A percentile compares a stretch with the other conserved stretches of the same genome.
Conservation (phyloP, 2,329 filamentous ascomycete species). For the Verticillium tricorpus region DNA sequence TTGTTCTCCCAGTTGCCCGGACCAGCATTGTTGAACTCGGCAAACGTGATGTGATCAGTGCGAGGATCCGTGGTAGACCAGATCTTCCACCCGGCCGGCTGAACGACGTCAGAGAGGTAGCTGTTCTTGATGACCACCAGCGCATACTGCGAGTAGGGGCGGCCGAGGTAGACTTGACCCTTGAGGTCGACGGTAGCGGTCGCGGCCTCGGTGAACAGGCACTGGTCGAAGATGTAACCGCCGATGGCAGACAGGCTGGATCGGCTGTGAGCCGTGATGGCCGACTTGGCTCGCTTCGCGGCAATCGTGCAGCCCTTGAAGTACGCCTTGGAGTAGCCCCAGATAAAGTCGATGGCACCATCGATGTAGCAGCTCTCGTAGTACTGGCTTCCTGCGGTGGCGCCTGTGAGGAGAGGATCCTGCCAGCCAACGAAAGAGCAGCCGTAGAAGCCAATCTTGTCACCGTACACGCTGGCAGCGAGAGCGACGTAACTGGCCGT, state of each 20-base stretch:
- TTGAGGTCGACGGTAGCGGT: slow-evolving; percentile 24
- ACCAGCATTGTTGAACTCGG: slow-evolving; percentile 51
- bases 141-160: slow-evolving; percentile 47
- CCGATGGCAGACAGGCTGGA: slow-evolving; percentile 33
- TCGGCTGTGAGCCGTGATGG: slow-evolving; percentile 41
- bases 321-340: slow-evolving; percentile 21
- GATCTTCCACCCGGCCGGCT: slow-evolving; percentile 42
- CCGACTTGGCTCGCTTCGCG: slow-evolving; percentile 19
- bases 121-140: slow-evolving; percentile 48
- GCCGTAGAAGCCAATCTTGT: slow-evolving; percentile 40
- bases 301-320: slow-evolving; percentile 24
- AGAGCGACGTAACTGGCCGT: slow-evolving; percentile 35
- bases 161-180: slow-evolving; percentile 43
- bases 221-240: slow-evolving; percentile 31
- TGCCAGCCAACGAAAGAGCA: slow-evolving; percentile 41
- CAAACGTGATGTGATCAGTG: slow-evolving; percentile 43
- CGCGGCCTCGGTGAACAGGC: slow-evolving; percentile 46
- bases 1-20: slow-evolving; percentile 51
- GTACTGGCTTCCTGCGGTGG: slow-evolving; percentile 34
- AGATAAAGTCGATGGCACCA: slow-evolving; percentile 46
- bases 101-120: slow-evolving; percentile 42
- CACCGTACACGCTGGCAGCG: slow-evolving; percentile 37
- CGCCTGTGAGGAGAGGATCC: slow-evolving; percentile 42
- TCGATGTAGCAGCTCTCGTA: slow-evolving; percentile 38
- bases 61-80: slow-evolving; percentile 33